These are phyloP conservation scores for Mangifera indica DNA, from an alignment of 345 rosid genomes.

Conservation along the genomic window DNA sequence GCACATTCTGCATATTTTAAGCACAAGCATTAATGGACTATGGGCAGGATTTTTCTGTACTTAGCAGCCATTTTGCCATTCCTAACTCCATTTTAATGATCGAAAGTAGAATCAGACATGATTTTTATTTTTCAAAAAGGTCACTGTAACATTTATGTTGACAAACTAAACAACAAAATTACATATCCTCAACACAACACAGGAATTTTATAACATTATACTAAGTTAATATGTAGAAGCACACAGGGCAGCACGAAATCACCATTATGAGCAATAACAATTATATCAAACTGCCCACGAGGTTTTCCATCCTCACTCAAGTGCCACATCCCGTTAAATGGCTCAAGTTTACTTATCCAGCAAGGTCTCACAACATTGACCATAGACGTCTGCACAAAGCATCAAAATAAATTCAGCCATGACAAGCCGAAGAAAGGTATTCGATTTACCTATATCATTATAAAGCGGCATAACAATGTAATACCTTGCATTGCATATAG, in stretches of 20 bases:
- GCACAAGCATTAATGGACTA: neutral
- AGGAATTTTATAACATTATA: neutral
- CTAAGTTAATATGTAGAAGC: constrained; percentile 11
- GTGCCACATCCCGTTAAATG: constrained; percentile 90
- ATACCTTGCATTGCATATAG: neutral
- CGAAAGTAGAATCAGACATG: neutral
- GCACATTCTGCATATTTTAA: too few species aligned
- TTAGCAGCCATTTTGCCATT: neutral
- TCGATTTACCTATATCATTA: neutral
- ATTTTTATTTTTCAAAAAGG: neutral
- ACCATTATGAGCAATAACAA: constrained; percentile 98
- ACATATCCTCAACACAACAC: neutral
- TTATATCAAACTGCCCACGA: constrained; percentile 67
- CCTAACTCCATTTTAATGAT: neutral
- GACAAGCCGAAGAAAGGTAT: constrained; percentile 5
- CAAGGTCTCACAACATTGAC: constrained; percentile 82
- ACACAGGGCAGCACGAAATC: constrained; percentile 18
- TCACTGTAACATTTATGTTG: neutral
- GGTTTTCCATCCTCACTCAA: constrained; percentile 83
- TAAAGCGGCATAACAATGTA: neutral
- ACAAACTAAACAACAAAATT: neutral
- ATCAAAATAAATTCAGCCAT: constrained; percentile 19
- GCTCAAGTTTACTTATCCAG: constrained; percentile 88
- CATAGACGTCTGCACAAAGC: constrained; percentile 53
- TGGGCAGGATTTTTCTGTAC: neutral